Evolutionary conservation across 129 eudicot species (phyloP).

Genomic region (Lonicera japonica): DNA sequence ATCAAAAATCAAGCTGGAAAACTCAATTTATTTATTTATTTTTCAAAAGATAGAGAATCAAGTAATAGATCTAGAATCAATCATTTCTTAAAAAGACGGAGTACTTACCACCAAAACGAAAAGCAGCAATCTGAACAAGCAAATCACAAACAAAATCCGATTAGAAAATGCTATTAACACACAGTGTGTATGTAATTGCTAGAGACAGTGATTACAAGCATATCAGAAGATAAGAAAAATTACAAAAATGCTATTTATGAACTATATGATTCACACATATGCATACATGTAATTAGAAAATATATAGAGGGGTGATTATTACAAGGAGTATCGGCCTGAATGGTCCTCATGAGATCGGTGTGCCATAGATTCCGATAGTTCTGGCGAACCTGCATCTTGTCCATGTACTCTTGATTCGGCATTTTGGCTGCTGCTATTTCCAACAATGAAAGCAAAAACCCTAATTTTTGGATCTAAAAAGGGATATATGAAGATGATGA

Average conservation of each 20-base stretch:
- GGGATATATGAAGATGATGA: not conserved
- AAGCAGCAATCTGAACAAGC: slow-evolving; percentile 75
- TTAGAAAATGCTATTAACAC: too few relatives aligned
- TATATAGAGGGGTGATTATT: slow-evolving; percentile 11
- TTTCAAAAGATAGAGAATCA: too few relatives aligned
- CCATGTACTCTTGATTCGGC: slow-evolving; percentile 50
- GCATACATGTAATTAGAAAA: not conserved
- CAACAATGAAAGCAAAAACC: not conserved
- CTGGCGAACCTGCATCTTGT: slow-evolving; percentile 81
- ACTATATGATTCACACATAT: slow-evolving; percentile 6
- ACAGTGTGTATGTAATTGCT: too few relatives aligned
- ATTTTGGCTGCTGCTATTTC: not conserved
- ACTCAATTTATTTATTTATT: not conserved
- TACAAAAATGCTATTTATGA: not conserved
- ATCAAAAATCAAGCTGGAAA: not conserved
- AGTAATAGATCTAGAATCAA: slow-evolving; percentile 1
- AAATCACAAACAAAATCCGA: too few relatives aligned
- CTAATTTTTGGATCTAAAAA: not conserved
- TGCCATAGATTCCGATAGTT: slow-evolving; percentile 87
- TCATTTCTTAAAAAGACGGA: not conserved
- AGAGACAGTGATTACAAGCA: too few relatives aligned
- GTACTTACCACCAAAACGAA: slow-evolving; percentile 64
- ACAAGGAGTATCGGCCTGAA: slow-evolving; percentile 78
- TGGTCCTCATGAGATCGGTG: slow-evolving; percentile 72
- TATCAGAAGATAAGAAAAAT: too few relatives aligned